Percentiles rank a stretch among this genome's conserved stretches.
Conservation (phyloP, 805 yeast genomes). For the Kregervanrija pseudodelftensis region DNA sequence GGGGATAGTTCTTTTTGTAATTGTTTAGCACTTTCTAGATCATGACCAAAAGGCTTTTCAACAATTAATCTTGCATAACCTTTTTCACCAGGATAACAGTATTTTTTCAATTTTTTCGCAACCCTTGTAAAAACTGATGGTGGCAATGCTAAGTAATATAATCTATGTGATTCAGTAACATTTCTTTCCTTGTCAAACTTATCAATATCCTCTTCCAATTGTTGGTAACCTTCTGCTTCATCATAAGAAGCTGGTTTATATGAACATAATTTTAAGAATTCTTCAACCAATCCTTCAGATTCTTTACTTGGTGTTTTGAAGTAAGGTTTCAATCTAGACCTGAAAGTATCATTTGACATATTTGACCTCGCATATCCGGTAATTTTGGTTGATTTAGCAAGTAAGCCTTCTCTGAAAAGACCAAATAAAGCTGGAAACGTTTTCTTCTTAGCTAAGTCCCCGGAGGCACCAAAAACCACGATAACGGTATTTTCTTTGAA, state of each 20-base stretch:
- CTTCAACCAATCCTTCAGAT: conserved; percentile 38
- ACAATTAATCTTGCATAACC: conserved; percentile 80
- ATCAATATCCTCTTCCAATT: conserved; percentile 48
- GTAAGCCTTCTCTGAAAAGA: conserved; percentile 64
- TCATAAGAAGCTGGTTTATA: conserved; percentile 82
- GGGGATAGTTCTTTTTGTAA: conserved; percentile 77
- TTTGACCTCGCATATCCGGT: conserved; percentile 91
- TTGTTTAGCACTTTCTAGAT: conserved; percentile 68
- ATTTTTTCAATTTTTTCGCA: conserved; percentile 61
- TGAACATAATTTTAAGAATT: conserved; percentile 57
- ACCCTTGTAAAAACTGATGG: conserved; percentile 86
- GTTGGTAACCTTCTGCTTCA: conserved; percentile 61
- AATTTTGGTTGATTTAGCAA: conserved; percentile 64
- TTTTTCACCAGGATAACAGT: conserved; percentile 52
- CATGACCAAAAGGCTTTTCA: conserved; percentile 97
- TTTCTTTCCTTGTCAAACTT: conserved; percentile 46
- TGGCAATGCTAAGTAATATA: conserved; percentile 91
- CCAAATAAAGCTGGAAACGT: conserved; percentile 87
- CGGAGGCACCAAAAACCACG: conserved; percentile 91
- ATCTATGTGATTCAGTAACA: conserved; percentile 57
- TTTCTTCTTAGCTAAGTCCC: conserved; percentile 92
- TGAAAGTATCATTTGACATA: conserved; percentile 58
- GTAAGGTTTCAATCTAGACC: conserved; percentile 54
- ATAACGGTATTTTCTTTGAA: conserved; percentile 64
- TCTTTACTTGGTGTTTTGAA: conserved; percentile 36